Percentiles rank a stretch among this genome's conserved stretches.
These are phyloP conservation scores for Alloascoidea africana DNA, from an alignment of 805 yeast species.

Conservation along the genomic window DNA sequence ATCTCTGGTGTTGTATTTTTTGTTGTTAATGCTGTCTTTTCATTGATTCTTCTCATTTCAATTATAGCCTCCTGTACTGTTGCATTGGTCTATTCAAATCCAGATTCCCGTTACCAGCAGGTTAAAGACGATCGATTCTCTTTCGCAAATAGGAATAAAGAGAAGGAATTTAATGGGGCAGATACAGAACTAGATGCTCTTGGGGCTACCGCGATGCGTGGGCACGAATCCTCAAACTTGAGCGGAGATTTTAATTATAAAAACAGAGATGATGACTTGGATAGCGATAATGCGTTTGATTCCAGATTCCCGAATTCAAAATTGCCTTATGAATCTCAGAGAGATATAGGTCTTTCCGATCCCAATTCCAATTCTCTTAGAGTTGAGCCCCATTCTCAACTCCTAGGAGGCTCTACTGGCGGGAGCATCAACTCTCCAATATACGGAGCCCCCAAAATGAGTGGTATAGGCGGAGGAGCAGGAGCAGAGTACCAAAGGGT, in stretches of 20 bases:
- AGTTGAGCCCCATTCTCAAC: neutral
- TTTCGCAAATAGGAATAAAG: slow-evolving; percentile 24
- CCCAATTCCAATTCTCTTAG: neutral
- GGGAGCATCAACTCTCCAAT: neutral
- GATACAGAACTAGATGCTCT: slow-evolving; percentile 58
- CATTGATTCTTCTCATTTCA: slow-evolving; percentile 66
- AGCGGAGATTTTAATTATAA: neutral
- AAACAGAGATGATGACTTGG: neutral
- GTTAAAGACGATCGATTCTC: slow-evolving; percentile 94
- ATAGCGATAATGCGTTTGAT: neutral
- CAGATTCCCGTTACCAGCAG: slow-evolving; percentile 91
- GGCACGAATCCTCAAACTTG: neutral
- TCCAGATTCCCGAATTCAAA: neutral
- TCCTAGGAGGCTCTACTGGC: neutral
- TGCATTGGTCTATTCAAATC: slow-evolving; percentile 78
- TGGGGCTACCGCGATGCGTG: slow-evolving; percentile 28
- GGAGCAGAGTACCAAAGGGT: too few relatives aligned
- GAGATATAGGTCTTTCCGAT: slow-evolving; percentile 4
- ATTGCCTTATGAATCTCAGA: neutral
- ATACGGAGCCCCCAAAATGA: too few relatives aligned
- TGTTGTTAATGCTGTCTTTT: slow-evolving; percentile 78
- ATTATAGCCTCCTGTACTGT: slow-evolving; percentile 78
- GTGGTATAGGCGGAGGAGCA: too few relatives aligned
- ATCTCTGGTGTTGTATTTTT: slow-evolving; percentile 86
- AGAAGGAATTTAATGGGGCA: slow-evolving; percentile 5